A percentile compares a stretch with the other conserved stretches of the same genome.
Evolutionary conservation across 768 basidiomycete genomes (phyloP).

Genomic region (Mycena olivaceomarginata): DNA sequence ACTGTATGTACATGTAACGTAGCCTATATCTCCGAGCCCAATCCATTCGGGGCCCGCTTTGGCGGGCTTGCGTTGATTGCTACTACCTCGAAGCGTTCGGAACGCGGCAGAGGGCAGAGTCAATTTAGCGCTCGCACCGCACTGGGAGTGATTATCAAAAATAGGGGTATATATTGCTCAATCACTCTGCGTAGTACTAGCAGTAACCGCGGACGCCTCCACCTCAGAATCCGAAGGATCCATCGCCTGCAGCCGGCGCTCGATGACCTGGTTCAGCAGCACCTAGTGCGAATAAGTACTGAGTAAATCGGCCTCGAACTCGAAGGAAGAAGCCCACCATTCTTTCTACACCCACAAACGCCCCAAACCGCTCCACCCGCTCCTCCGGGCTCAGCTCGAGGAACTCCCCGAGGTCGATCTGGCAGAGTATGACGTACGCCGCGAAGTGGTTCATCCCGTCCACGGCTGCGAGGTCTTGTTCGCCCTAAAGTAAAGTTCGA

Average conservation of each 20-base stretch:
- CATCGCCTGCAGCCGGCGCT: constrained; percentile 57
- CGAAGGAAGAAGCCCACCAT: constrained; percentile 66
- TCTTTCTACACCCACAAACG: constrained; percentile 68
- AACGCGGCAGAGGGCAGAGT: too few species aligned
- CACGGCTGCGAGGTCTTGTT: constrained; percentile 72
- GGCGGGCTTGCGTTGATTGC: too few species aligned
- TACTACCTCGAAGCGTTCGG: too few species aligned
- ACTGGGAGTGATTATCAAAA: neutral
- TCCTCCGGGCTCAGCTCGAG: constrained; percentile 69
- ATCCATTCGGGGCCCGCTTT: too few species aligned
- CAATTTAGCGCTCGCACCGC: neutral
- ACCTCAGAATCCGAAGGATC: constrained; percentile 45
- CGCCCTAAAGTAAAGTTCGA: constrained; percentile 65
- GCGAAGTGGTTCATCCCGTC: constrained; percentile 84
- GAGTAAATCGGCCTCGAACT: neutral
- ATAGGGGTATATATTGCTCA: neutral
- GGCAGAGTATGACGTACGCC: constrained; percentile 77
- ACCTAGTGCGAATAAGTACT: constrained; percentile 43
- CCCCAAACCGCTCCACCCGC: constrained; percentile 66
- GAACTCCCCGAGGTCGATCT: constrained; percentile 72
- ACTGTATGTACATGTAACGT: too few species aligned
- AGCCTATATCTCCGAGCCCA: too few species aligned
- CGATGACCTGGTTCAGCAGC: constrained; percentile 59
- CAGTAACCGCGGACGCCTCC: constrained; percentile 26
- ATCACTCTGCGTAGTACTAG: neutral